Base-by-base conservation (phyloP, 345 rosid genomes). In the Cardamine occulta region DNA sequence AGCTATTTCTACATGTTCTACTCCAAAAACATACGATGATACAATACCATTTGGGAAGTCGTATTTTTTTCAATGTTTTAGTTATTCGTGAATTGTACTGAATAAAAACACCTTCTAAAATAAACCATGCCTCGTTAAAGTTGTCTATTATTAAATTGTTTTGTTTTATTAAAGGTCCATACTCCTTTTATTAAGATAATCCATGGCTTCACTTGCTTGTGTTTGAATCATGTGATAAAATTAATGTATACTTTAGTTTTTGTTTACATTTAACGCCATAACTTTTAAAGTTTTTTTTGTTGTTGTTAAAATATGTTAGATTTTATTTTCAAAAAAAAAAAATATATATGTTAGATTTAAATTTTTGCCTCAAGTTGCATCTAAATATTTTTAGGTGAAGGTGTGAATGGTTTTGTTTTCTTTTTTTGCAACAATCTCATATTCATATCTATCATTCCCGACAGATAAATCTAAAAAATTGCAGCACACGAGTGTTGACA, bases 401-500 rank as follows among this genome's bases (percentile, higher is more conserved):
- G 7, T 1, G 7, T 42, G 48, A 42, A 13, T 4, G 48, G 17
- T 23, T 52, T 4, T 23, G 1, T 21, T 21, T 5, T 4, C 5
- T 31, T 31, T 31, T 31, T 31, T 31, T 6, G 7, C 8, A 53
- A 2, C 15, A 47, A 6, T 47, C 60, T 4, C 19, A 55, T 14
- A 55, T 54, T 13, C 58, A n/a, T 28, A 8, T 29, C 12, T 13
- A 56, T 15, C 13, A 12, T 40, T 24, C 28, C 74, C 74, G 45
- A 57, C 56, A 57, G 28, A 44, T 32, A 47, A 23, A 60, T 72
- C 13, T 71, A 47, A 29, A 15, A 21, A 14, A 39, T 12, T 15
- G 29, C 66, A 23, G 29, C 56, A 58, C 31, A 70, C 31, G 45
- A 70, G 65, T 28, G 7, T 52, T 29, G 74, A 57, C 65, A 18